A percentile compares a stretch with the other conserved stretches of the same genome.
phyloP scores from a whole-genome alignment of 176 grass and related monocot species.

The Bromus sterilis region DNA sequence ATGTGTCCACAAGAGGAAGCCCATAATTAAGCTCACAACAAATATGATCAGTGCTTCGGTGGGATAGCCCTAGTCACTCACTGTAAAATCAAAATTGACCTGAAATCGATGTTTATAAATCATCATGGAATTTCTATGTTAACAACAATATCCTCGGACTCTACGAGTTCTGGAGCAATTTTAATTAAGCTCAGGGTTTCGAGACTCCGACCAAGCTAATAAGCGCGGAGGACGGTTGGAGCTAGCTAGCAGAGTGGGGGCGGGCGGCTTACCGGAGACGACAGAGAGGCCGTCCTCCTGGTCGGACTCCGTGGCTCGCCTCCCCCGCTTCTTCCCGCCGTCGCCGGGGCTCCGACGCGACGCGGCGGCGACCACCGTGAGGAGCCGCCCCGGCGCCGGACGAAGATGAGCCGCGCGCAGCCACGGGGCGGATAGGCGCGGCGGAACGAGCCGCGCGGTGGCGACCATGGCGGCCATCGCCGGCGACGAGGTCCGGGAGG shows the following conservation, averaged over 20 bases:
- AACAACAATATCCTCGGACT: not conserved
- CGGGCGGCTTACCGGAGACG: slow-evolving; percentile 25
- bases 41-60: not conserved
- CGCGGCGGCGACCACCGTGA: slow-evolving; percentile 25
- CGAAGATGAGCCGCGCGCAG: not conserved
- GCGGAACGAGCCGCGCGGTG: slow-evolving; percentile 10
- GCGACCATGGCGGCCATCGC: slow-evolving; percentile 29
- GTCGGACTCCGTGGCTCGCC: slow-evolving; percentile 19
- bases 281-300: slow-evolving; percentile 40
- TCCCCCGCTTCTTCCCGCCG: not conserved
- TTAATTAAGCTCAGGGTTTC: not conserved
- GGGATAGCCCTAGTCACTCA: not conserved
- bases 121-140: not conserved
- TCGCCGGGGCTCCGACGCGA: slow-evolving; percentile 22
- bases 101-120: not conserved
- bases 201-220: not conserved
- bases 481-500: slow-evolving; percentile 18
- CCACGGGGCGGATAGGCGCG: not conserved
- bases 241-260: not conserved
- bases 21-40: not conserved
- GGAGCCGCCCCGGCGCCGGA: slow-evolving; percentile 9
- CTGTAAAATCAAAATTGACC: not conserved
- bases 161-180: not conserved
- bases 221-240: not conserved
- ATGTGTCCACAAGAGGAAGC: slow-evolving; percentile 1